Conservation (phyloP, 2,329 filamentous ascomycete genomes). For the Penicillium occitanis region DNA sequence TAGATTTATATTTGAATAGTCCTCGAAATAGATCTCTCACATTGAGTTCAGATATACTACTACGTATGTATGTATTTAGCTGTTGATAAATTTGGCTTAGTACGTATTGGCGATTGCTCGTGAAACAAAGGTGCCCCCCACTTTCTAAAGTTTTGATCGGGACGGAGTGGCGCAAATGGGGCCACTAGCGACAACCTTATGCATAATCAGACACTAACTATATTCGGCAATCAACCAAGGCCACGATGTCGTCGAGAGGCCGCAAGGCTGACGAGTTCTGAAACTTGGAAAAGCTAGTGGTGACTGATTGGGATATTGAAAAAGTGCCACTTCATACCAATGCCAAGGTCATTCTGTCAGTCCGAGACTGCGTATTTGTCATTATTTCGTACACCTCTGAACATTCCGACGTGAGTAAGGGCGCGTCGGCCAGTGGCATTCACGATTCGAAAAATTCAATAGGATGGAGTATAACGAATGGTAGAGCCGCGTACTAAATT, state of each 20-base stretch:
- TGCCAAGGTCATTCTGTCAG: background rate
- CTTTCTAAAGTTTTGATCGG: background rate
- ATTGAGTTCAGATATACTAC: slow-evolving; percentile 37
- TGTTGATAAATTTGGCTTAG: background rate
- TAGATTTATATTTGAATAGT: background rate
- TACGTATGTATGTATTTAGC: background rate
- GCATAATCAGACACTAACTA: background rate
- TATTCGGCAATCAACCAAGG: background rate
- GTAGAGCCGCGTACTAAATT: background rate
- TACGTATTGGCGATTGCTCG: background rate
- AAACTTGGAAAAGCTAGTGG: background rate
- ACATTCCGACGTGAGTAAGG: background rate
- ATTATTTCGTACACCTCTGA: background rate
- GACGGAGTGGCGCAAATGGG: background rate
- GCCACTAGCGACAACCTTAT: background rate
- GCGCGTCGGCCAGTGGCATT: background rate
- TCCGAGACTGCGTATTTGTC: background rate
- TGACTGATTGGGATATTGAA: background rate
- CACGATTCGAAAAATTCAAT: background rate
- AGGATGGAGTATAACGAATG: background rate
- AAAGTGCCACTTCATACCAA: background rate
- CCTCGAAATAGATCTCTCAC: slow-evolving; percentile 39
- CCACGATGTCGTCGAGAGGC: background rate
- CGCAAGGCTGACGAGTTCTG: background rate
- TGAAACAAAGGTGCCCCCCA: background rate